Base-by-base conservation (phyloP, 352 stramenopile species). In the Aphanomyces cochlioides region DNA sequence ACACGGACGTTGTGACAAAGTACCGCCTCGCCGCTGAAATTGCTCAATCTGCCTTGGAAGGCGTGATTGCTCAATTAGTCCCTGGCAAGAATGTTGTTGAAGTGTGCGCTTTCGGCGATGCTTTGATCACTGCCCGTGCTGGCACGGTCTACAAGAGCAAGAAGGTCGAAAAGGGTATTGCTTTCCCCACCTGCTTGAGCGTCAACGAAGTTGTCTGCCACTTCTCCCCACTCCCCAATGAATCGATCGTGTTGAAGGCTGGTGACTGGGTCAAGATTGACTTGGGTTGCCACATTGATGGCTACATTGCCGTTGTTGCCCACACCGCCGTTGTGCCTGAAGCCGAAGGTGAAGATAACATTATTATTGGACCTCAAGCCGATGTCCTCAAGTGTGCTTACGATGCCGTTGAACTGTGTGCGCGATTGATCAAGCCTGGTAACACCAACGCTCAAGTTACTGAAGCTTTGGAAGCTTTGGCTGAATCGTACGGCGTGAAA, bases 161-260 rank as follows among this genome's bases (percentile, higher is more conserved):
- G 80, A 90, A 96, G 70, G 84, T 99, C 5, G 94, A 99, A 77
- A 98, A 99, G 79, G 98, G 98, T 56, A 88, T 99, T 67, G 97
- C 98, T 10, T 99, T 99, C 83, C 98, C 98, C 7, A 99, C 98
- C 56, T 99, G 92, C 74, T 85, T 99, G 37, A 99, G 93, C 66
- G 93, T 99, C 19, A 99, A 99, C 82, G 96, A 99, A 76, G 84
- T 97, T 64, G 90, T 99, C 53, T 99, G 97, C 84, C 98, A 99
- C 84, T 97, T 92, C 81, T 99, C 95, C 58, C 98, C 98, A 2
- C 84, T 99, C 41, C 67, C 82, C n/a, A 91, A 75, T 57, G 90
- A 98, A 64, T 97, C 87, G 34, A 56, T 89, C 47, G 72, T 47
- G 40, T 72, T 95, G 36, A 80, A 92, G 79, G 88, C 84, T 15